These are phyloP conservation scores for Akanthomyces muscarius DNA, from an alignment of 2,329 filamentous ascomycete genomes.

Conservation along the genomic window DNA sequence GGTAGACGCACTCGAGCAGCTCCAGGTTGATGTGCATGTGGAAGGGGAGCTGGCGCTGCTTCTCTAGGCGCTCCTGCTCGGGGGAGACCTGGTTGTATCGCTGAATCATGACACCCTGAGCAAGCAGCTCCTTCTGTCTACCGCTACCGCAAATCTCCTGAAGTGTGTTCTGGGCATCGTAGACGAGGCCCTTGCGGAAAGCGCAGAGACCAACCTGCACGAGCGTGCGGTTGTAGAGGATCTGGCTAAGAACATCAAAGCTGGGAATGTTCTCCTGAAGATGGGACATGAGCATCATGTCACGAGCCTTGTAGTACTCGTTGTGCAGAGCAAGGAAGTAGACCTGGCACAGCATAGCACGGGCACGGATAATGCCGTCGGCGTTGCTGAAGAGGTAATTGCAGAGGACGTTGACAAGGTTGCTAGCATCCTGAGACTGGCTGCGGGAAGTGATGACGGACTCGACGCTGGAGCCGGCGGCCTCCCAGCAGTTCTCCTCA, in stretches of 20 bases:
- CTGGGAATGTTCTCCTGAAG: constrained; percentile 94
- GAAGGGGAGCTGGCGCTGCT: constrained; percentile 96
- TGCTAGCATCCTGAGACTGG: constrained; percentile 62
- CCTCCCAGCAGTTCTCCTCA: constrained; percentile 91
- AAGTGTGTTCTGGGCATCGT: constrained; percentile 94
- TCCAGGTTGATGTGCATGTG: constrained; percentile 99
- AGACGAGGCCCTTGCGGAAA: constrained; percentile 94
- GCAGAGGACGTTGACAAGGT: constrained; percentile 82
- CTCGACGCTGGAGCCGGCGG: constrained; percentile 64
- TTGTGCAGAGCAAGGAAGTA: constrained; percentile 98
- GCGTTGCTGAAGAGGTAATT: constrained; percentile 92
- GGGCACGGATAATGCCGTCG: constrained; percentile 91
- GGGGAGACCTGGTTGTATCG: constrained; percentile 93
- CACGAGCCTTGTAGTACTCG: constrained; percentile 94
- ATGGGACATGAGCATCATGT: constrained; percentile 99
- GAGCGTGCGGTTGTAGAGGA: constrained; percentile 95
- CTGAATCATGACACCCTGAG: constrained; percentile 98
- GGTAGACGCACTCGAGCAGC: constrained; percentile 94
- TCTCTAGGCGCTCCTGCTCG: constrained; percentile 95
- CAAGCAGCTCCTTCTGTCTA: constrained; percentile 94
- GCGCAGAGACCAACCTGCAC: constrained; percentile 98
- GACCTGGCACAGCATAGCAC: constrained; percentile 97
- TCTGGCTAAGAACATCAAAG: constrained; percentile 96
- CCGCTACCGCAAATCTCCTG: constrained; percentile 98
- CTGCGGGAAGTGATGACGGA: constrained; percentile 76